These are phyloP conservation scores for Suillus weaverae DNA, from an alignment of 768 basidiomycete genomes.

Conservation along the genomic window DNA sequence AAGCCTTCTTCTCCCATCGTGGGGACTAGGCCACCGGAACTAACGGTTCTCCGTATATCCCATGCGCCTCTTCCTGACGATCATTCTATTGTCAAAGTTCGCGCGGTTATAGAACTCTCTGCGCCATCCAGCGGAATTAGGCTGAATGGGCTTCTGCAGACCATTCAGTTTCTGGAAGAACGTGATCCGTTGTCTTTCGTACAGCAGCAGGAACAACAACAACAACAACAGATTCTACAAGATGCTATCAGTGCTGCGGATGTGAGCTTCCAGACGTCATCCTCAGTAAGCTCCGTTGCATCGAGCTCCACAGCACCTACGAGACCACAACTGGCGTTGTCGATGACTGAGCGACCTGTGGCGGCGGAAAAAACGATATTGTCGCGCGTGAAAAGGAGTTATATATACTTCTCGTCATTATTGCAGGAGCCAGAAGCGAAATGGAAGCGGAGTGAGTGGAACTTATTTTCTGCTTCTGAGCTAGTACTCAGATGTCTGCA, in stretches of 20 bases:
- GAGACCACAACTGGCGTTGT: conserved; percentile 35
- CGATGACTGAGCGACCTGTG: conserved; percentile 48
- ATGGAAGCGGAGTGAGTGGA: conserved; percentile 79
- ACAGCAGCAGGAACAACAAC: conserved; percentile 46
- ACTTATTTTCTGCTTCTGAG: conserved; percentile 12
- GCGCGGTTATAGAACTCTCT: conserved; percentile 78
- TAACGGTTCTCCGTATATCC: conserved; percentile 60
- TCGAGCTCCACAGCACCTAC: conserved; percentile 37
- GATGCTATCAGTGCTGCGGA: conserved; percentile 71
- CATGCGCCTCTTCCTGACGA: conserved; percentile 73
- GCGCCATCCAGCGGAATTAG: conserved; percentile 74
- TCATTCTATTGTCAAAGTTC: conserved; percentile 80
- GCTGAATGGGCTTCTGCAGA: conserved; percentile 81
- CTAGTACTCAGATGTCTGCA: conserved; percentile 29
- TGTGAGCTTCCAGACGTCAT: conserved; percentile 64
- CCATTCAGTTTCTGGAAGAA: conserved; percentile 63
- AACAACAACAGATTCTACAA: conserved; percentile 59
- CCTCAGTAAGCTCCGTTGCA: conserved; percentile 53
- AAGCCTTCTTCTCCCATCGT: conserved; percentile 34
- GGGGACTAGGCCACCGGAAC: conserved; percentile 45
- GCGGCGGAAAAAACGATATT: conserved; percentile 82
- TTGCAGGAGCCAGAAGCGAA: conserved; percentile 98
- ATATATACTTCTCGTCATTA: conserved; percentile 97
- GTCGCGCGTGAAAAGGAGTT: conserved; percentile 85
- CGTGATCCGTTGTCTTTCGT: conserved; percentile 60